Percentiles rank a stretch among this genome's conserved stretches.
These are phyloP conservation scores for Phaffomyces antillensis DNA, from an alignment of 805 yeast genomes.

Conservation along the genomic window DNA sequence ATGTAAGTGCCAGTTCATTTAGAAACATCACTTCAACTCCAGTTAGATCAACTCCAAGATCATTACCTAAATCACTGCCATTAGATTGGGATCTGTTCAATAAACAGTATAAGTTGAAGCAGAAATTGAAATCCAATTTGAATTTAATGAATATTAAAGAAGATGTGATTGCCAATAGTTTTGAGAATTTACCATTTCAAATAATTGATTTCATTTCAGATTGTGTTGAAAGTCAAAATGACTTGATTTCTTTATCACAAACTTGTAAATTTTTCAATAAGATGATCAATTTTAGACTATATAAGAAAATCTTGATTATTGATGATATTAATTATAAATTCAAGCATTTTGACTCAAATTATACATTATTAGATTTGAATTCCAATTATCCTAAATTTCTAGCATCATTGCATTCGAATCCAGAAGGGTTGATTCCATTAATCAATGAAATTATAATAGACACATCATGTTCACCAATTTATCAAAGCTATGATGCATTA, in stretches of 20 bases:
- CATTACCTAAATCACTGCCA: constrained; percentile 23
- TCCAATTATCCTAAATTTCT: constrained; percentile 21
- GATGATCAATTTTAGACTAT: constrained; percentile 21
- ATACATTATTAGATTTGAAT: constrained; percentile 17
- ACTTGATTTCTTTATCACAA: constrained; percentile 19
- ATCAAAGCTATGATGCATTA: constrained; percentile 19
- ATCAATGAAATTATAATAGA: constrained; percentile 22
- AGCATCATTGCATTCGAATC: constrained; percentile 22
- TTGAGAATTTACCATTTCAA: constrained; percentile 23
- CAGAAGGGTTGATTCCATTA: constrained; percentile 16
- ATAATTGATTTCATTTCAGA: constrained; percentile 23
- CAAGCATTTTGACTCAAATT: constrained; percentile 18
- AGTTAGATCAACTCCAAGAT: constrained; percentile 15
- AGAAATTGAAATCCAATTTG: constrained; percentile 9
- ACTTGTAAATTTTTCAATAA: constrained; percentile 22
- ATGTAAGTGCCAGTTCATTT: constrained; percentile 5
- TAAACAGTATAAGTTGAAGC: constrained; percentile 20
- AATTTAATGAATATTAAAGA: constrained; percentile 2
- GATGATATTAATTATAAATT: constrained; percentile 18
- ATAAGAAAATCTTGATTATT: constrained; percentile 20
- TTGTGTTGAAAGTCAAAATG: constrained; percentile 23
- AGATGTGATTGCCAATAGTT: constrained; percentile 12
- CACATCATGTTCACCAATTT: constrained; percentile 18
- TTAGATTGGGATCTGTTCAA: constrained; percentile 25
- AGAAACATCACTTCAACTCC: constrained; percentile 24